Conservation (phyloP, 108 stramenopile genomes). For the Nitzschia sp. region DNA sequence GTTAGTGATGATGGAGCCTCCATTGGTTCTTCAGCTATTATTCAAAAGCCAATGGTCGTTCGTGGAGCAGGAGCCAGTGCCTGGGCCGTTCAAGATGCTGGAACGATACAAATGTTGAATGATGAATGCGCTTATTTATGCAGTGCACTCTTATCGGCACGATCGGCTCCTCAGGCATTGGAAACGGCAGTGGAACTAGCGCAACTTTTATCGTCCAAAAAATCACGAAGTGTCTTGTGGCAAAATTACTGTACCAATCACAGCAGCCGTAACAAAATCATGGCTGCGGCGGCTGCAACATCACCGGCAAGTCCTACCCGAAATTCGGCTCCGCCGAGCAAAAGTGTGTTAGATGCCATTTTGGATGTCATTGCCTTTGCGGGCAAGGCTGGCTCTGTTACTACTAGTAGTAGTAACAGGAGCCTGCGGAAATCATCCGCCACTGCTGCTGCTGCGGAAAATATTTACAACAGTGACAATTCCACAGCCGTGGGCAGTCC, state of each 20-base stretch:
- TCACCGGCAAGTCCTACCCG: not conserved
- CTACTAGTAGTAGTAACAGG: no score
- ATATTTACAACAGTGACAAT: not conserved
- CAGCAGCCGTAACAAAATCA: not conserved
- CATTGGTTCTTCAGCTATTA: no score
- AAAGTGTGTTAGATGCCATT: conserved; percentile 34
- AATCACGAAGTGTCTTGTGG: conserved; percentile 44
- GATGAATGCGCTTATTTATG: conserved; percentile 79
- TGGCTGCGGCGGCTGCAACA: not conserved
- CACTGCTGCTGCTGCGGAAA: not conserved
- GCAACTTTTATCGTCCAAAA: conserved; percentile 42
- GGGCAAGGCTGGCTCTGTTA: not conserved
- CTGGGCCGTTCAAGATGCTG: conserved; percentile 61
- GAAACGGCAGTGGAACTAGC: conserved; percentile 46
- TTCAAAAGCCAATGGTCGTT: no score
- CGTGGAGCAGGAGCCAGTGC: conserved; percentile 25
- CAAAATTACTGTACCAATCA: conserved; percentile 19
- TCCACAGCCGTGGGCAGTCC: not conserved
- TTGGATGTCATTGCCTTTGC: conserved; percentile 26
- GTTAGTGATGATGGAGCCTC: no score
- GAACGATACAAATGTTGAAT: conserved; percentile 65
- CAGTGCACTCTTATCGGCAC: conserved; percentile 46
- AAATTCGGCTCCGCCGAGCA: not conserved
- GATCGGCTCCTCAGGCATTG: conserved; percentile 4
- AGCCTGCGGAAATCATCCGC: no score